phyloP scores from a whole-genome alignment of 2,329 filamentous ascomycete species.

The Penicillium occitanis region DNA sequence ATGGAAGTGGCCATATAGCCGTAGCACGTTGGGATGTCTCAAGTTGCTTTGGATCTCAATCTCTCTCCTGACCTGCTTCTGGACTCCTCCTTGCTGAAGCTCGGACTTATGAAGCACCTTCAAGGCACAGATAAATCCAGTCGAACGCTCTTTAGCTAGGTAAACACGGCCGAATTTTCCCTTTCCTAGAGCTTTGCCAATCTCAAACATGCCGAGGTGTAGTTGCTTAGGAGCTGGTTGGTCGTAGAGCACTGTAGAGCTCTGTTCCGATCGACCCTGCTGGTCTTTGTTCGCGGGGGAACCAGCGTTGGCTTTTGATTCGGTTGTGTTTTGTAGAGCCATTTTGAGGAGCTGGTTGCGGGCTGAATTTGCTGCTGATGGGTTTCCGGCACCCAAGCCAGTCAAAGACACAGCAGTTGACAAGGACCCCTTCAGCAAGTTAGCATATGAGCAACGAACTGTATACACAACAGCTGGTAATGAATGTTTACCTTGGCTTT shows the following conservation, averaged over 20 bases:
- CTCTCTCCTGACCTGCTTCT: conserved; percentile 83
- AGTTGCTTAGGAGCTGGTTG: conserved; percentile 63
- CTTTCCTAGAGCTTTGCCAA: conserved; percentile 80
- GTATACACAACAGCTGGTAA: not conserved
- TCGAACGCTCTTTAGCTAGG: conserved; percentile 74
- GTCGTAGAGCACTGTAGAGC: conserved; percentile 52
- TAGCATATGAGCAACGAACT: conserved; percentile 23
- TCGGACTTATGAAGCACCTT: conserved; percentile 86
- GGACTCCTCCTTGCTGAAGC: conserved; percentile 74
- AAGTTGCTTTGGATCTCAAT: conserved; percentile 89
- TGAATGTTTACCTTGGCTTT: conserved; percentile 69
- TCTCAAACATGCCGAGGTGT: conserved; percentile 93
- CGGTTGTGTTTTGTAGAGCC: conserved; percentile 75
- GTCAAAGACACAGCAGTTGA: conserved; percentile 50
- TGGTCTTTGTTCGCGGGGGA: conserved; percentile 66
- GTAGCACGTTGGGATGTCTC: conserved; percentile 79
- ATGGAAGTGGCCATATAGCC: conserved; percentile 84
- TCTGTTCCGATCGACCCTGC: conserved; percentile 42
- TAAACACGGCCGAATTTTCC: conserved; percentile 87
- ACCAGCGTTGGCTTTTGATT: conserved; percentile 53
- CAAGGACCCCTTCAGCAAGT: conserved; percentile 42
- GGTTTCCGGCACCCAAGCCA: conserved; percentile 46
- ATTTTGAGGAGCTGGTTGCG: conserved; percentile 84
- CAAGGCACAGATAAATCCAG: conserved; percentile 79
- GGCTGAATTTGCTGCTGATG: conserved; percentile 53